Evolutionary conservation across 2,329 filamentous ascomycete genomes (phyloP).

Genomic region (Keithomyces neogunnii): DNA sequence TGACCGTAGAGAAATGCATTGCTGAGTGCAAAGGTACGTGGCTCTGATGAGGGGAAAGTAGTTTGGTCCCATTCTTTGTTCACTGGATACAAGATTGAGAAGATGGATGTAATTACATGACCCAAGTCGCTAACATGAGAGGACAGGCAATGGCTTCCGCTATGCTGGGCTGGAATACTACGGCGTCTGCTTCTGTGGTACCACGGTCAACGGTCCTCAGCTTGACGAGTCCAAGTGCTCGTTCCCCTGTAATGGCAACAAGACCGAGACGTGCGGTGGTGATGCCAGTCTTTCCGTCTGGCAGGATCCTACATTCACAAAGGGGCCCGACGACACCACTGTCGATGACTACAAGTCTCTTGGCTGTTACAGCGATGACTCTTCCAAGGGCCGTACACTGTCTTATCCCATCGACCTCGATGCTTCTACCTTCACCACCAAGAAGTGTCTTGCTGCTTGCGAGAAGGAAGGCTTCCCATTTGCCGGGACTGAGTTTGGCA

Average conservation of each 20-base stretch:
- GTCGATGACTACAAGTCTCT: conserved; percentile 46
- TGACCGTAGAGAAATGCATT: conserved; percentile 40
- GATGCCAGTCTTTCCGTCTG: conserved; percentile 37
- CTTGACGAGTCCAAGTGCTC: conserved; percentile 46
- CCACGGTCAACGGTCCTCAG: conserved; percentile 43
- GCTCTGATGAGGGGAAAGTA: not conserved
- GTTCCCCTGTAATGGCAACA: conserved; percentile 43
- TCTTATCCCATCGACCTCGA: conserved; percentile 32
- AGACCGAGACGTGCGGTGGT: conserved; percentile 37
- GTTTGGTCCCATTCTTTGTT: not conserved
- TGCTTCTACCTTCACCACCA: conserved; percentile 29
- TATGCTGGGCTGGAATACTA: conserved; percentile 44
- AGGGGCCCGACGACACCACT: conserved; percentile 34
- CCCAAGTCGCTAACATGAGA: not conserved
- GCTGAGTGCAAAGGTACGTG: conserved; percentile 38
- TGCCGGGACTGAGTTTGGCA: conserved; percentile 39
- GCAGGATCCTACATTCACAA: conserved; percentile 38
- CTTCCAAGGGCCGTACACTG: conserved; percentile 33
- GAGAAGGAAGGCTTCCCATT: conserved; percentile 35
- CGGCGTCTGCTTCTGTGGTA: conserved; percentile 44
- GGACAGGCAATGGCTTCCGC: conserved; percentile 36
- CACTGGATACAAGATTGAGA: not conserved
- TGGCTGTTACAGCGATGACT: conserved; percentile 52
- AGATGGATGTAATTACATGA: not conserved
- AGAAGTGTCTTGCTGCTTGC: conserved; percentile 34